Evolutionary conservation across 345 rosid genomes (phyloP).

Genomic region (Syzygium aromaticum): DNA sequence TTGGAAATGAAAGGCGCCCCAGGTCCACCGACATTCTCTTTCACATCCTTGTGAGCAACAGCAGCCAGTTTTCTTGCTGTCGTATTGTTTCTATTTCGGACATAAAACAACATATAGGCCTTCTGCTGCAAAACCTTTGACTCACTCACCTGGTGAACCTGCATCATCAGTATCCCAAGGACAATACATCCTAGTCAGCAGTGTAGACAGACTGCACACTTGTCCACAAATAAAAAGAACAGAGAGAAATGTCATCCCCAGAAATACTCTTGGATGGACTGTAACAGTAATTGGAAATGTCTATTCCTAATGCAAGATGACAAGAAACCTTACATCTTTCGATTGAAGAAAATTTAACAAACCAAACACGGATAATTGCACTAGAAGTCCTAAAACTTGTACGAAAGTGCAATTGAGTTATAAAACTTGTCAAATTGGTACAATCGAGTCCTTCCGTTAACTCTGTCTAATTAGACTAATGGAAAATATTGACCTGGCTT

Average conservation of each 20-base stretch:
- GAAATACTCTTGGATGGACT: not conserved
- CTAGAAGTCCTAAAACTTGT: too few species aligned
- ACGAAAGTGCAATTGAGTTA: too few species aligned
- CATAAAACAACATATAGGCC: slow-evolving; percentile 98
- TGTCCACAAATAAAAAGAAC: not conserved
- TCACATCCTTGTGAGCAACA: slow-evolving; percentile 32
- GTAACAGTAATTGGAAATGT: not conserved
- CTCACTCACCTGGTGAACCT: slow-evolving; percentile 84
- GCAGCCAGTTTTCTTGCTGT: slow-evolving; percentile 33
- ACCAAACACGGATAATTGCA: too few species aligned
- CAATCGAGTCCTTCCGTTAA: too few species aligned
- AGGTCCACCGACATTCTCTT: slow-evolving; percentile 22
- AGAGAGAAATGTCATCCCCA: not conserved
- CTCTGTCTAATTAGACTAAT: too few species aligned
- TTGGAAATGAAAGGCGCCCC: slow-evolving; percentile 17
- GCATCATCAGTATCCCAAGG: slow-evolving; percentile 12
- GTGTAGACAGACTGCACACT: not conserved
- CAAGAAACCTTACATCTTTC: not conserved
- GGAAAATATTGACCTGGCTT: too few species aligned
- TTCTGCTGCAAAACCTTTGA: slow-evolving; percentile 71
- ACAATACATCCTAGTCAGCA: not conserved
- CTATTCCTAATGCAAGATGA: not conserved
- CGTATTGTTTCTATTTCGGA: slow-evolving; percentile 61
- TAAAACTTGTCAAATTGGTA: too few species aligned
- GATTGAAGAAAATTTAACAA: not conserved